phyloP scores from a whole-genome alignment of 1,284 basidiomycete species.

The Cryptococcus sp. region DNA sequence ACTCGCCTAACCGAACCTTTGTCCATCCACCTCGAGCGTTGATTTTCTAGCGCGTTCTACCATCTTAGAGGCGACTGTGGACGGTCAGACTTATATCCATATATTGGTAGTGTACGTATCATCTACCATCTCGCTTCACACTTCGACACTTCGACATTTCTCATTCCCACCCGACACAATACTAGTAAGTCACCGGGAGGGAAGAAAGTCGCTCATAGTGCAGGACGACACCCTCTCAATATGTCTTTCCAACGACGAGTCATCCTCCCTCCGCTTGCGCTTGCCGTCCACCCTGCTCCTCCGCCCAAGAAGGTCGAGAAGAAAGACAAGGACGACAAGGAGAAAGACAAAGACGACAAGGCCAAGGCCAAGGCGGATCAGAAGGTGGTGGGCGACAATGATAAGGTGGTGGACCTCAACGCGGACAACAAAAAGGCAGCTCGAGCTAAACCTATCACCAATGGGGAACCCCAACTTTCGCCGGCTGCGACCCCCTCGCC shows the following conservation, averaged over 20 bases:
- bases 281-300: slow-evolving; percentile 28
- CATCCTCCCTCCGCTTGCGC: slow-evolving; percentile 27
- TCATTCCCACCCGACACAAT: no score
- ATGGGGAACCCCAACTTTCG: background rate
- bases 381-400: background rate
- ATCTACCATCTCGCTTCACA: no score
- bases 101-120: no score
- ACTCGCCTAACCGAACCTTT: no score
- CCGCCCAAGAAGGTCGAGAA: slow-evolving; percentile 12
- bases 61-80: no score
- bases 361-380: slow-evolving; percentile 3
- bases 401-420: slow-evolving; percentile 2
- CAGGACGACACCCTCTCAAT: background rate
- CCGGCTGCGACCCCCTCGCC: no score
- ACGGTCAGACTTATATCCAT: no score
- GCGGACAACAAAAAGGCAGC: slow-evolving; percentile 1
- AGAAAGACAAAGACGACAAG: slow-evolving; percentile 7
- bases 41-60: background rate
- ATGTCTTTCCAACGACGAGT: slow-evolving; percentile 34
- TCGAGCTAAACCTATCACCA: background rate
- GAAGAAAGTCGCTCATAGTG: background rate
- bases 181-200: no score
- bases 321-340: slow-evolving; percentile 8
- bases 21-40: no score
- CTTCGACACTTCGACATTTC: no score